Conservation (phyloP, 1,139 yeast genomes). For the Candida sp. region DNA sequence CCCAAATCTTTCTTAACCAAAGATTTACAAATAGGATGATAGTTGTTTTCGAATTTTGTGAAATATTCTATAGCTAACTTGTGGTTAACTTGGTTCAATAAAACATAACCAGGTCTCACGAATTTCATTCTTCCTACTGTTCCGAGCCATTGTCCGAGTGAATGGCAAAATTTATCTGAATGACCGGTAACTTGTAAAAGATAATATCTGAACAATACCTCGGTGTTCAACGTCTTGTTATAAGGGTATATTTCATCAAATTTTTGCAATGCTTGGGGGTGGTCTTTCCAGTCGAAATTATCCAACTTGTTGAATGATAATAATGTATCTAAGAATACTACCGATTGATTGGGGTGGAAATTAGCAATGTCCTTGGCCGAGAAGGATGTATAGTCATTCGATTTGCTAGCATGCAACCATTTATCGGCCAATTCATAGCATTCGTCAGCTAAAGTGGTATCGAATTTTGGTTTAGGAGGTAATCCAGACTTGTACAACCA, state of each 20-base stretch:
- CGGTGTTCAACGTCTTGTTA: constrained; percentile 63
- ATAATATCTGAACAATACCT: constrained; percentile 78
- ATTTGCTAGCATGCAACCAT: constrained; percentile 50
- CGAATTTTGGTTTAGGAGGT: constrained; percentile 84
- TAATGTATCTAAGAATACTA: constrained; percentile 72
- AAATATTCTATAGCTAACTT: constrained; percentile 66
- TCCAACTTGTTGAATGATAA: constrained; percentile 28
- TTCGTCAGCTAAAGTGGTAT: constrained; percentile 72
- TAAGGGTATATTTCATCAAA: constrained; percentile 49
- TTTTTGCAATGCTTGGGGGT: constrained; percentile 31
- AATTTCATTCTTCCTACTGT: constrained; percentile 95
- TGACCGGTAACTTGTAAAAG: constrained; percentile 55
- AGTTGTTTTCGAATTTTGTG: constrained; percentile 50
- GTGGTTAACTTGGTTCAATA: constrained; percentile 62
- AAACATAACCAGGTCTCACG: constrained; percentile 80
- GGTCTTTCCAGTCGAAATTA: constrained; percentile 35
- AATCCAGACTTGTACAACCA: constrained; percentile 84
- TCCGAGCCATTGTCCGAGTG: constrained; percentile 64
- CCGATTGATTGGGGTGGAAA: constrained; percentile 74
- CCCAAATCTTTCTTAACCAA: constrained; percentile 76
- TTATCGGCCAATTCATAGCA: constrained; percentile 62
- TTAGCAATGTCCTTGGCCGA: constrained; percentile 40
- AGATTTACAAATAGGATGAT: constrained; percentile 84
- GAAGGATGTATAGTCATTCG: constrained; percentile 7
- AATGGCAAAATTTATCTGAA: constrained; percentile 41